Evolutionary conservation across 225 moss, liverwort and hornwort genomes (phyloP).

Genomic region (Takakia lepidozioides): DNA sequence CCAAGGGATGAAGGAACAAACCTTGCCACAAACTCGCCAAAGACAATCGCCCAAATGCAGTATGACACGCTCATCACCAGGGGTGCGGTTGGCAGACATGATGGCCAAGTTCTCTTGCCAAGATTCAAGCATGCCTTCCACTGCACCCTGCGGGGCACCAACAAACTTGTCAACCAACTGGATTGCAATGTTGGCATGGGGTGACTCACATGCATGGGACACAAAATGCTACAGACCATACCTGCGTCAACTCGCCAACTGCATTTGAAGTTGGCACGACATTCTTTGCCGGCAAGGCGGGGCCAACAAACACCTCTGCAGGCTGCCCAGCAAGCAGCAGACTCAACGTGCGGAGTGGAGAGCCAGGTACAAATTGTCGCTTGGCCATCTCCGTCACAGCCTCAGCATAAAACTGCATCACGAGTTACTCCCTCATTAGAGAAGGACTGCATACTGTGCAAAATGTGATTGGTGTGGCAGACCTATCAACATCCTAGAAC

Average conservation of each 20-base stretch:
- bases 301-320: constrained; percentile 75
- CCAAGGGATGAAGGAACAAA: constrained; percentile 8
- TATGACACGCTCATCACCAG: constrained; percentile 78
- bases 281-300: constrained; percentile 26
- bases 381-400: constrained; percentile 75
- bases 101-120: constrained; percentile 88
- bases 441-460: no score
- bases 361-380: constrained; percentile 64
- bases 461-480: no score
- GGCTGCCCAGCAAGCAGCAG: constrained; percentile 92
- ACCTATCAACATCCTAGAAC: no score
- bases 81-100: constrained; percentile 74
- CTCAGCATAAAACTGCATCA: constrained; percentile 70
- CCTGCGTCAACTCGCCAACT: constrained; percentile 43
- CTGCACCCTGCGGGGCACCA: constrained; percentile 35
- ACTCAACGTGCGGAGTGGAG: constrained; percentile 75
- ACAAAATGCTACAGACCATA: constrained; percentile 4
- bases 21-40: constrained; percentile 72
- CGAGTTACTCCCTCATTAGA: constrained; percentile 3
- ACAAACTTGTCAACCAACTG: constrained; percentile 5
- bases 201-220: no score
- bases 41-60: constrained; percentile 72
- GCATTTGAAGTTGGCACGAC: constrained; percentile 20
- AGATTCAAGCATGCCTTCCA: constrained; percentile 69
- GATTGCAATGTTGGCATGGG: no score